Conservation (phyloP, 202 grass and related monocot species). For the Panicum hallii region DNA sequence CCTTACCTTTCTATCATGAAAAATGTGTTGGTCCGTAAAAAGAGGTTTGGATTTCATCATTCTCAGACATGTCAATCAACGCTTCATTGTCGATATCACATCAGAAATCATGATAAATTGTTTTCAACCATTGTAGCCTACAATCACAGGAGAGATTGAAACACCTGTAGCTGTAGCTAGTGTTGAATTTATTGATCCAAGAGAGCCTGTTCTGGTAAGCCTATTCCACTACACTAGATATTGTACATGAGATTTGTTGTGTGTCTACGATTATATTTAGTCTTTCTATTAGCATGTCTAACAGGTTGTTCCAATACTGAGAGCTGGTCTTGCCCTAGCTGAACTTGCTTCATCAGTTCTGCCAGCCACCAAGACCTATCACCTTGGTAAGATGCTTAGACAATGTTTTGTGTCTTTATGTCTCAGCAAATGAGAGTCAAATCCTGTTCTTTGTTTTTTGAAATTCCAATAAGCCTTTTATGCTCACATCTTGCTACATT, state of each 20-base stretch:
- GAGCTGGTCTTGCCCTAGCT: constrained; percentile 91
- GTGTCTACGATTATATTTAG: constrained; percentile 43
- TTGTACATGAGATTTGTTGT: constrained; percentile 32
- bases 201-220: constrained; percentile 84
- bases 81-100: neutral
- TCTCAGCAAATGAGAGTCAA: neutral
- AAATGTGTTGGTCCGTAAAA: neutral
- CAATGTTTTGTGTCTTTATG: neutral
- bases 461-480: constrained; percentile 6
- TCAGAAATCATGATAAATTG: constrained; percentile 16
- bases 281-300: constrained; percentile 55
- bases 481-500: constrained; percentile 23
- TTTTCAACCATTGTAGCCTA: constrained; percentile 67
- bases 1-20: neutral
- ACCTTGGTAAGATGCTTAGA: constrained; percentile 73
- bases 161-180: constrained; percentile 76
- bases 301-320: constrained; percentile 95
- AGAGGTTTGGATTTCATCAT: neutral
- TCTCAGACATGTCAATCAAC: neutral
- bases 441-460: neutral
- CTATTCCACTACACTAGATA: constrained; percentile 29
- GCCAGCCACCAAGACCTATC: constrained; percentile 91
- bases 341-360: constrained; percentile 80
- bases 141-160: constrained; percentile 83
- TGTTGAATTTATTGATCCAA: constrained; percentile 96